Evolutionary conservation across 2,329 filamentous ascomycete species (phyloP).

Genomic region (Byssochlamys sp.): DNA sequence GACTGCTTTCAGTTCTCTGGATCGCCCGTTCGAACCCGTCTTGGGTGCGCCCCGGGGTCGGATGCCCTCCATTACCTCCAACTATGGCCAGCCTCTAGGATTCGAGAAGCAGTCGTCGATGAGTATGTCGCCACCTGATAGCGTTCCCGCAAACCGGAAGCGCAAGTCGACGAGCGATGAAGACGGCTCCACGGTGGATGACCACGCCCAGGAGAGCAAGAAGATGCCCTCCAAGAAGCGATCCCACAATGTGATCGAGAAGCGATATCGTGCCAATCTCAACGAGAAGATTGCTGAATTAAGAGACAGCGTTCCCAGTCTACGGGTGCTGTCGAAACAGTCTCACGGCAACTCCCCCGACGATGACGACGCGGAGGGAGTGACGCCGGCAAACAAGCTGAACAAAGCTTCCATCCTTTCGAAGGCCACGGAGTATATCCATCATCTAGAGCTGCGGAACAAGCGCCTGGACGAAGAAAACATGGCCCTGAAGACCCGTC

Average conservation of each 20-base stretch:
- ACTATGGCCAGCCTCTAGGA: conserved; percentile 4
- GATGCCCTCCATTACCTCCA: not conserved
- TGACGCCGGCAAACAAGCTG: conserved; percentile 81
- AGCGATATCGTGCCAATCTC: conserved; percentile 87
- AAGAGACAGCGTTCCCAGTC: conserved; percentile 80
- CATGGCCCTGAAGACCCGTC: conserved; percentile 62
- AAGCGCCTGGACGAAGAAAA: conserved; percentile 75
- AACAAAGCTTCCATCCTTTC: conserved; percentile 96
- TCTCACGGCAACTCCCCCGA: conserved; percentile 32
- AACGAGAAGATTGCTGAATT: conserved; percentile 95
- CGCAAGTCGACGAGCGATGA: conserved; percentile 59
- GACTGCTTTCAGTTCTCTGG: conserved; percentile 21
- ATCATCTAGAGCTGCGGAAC: conserved; percentile 84
- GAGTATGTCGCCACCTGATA: conserved; percentile 18
- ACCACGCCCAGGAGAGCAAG: conserved; percentile 34
- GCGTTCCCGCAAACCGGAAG: conserved; percentile 44
- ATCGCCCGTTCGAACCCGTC: conserved; percentile 15
- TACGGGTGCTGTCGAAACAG: conserved; percentile 70
- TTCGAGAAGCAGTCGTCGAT: conserved; percentile 6
- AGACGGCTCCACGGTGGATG: conserved; percentile 30
- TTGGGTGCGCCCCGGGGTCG: conserved; percentile 4
- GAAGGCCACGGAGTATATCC: conserved; percentile 93
- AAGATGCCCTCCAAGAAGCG: conserved; percentile 72
- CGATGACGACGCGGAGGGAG: conserved; percentile 67
- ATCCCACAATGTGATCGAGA: conserved; percentile 96